Evolutionary conservation across 2,329 filamentous ascomycete genomes (phyloP).

Genomic region (Penicillium sp.): DNA sequence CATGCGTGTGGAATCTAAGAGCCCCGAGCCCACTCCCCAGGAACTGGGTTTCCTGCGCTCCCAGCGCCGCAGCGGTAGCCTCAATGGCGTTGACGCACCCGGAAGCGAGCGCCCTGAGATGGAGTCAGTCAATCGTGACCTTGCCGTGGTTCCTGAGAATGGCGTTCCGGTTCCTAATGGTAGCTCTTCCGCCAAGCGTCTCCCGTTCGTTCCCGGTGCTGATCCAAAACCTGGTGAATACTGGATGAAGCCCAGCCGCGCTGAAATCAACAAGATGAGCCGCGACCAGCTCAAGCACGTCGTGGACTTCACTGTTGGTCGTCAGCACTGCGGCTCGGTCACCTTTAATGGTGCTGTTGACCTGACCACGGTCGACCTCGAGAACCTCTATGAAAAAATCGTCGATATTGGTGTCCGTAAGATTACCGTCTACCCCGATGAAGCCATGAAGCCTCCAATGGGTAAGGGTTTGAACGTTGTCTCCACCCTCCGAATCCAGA

Average conservation of each 20-base stretch:
- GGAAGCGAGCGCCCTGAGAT: constrained; percentile 59
- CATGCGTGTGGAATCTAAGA: constrained; percentile 55
- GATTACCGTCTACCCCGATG: constrained; percentile 82
- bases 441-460: constrained; percentile 76
- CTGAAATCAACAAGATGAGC: constrained; percentile 79
- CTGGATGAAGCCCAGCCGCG: constrained; percentile 79
- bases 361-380: constrained; percentile 75
- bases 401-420: constrained; percentile 77
- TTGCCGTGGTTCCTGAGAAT: constrained; percentile 75
- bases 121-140: constrained; percentile 73
- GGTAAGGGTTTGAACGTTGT: constrained; percentile 93
- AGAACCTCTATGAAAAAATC: constrained; percentile 77
- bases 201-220: constrained; percentile 33
- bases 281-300: constrained; percentile 77
- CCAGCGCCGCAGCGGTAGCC: constrained; percentile 53
- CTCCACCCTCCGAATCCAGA: constrained; percentile 82
- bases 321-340: constrained; percentile 78
- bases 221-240: constrained; percentile 74
- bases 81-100: constrained; percentile 43
- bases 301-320: constrained; percentile 77
- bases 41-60: constrained; percentile 66
- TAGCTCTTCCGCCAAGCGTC: constrained; percentile 34
- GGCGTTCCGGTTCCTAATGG: constrained; percentile 43
- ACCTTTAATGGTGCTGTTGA: constrained; percentile 83
- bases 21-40: constrained; percentile 59